Evolutionary conservation across 2,329 filamentous ascomycete species (phyloP), one percentile per base, ranked within the genome.

Genomic region (Chrysoporthe deuterocubensis): DNA sequence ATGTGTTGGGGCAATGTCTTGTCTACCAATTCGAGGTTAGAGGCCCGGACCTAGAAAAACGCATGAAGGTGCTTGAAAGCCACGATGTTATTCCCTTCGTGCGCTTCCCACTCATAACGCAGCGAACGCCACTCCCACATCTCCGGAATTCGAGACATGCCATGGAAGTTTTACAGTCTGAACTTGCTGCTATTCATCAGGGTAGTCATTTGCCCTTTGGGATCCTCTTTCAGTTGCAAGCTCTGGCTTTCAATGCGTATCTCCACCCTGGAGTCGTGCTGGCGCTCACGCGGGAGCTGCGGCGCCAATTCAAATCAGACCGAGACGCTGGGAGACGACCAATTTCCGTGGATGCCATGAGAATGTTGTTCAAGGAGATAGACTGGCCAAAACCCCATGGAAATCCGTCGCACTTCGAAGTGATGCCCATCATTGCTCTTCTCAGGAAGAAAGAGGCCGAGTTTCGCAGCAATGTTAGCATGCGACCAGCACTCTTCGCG

Each of bases 221-320:
- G 0, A 73, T 89, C 0, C 80, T 87, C 6, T 91, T 88, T 72
- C 89, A 92, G 71, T 78, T 92, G 5, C 84, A 90, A 62, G 84
- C 83, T 18, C 77, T 94, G 5, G 87, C 89, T 0, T 81, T 84
- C 72, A 91, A 91, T 71, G 87, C 86, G 32, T 87, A 85, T 65
- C 80, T 93, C 1, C 80, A 87, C 14, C 90, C 91, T 0, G 72
- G 74, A 0, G 84, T 79, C 1, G 85, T 88, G 0, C 59, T 80
- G 0, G 69, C 74, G 1, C 73, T 92, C 5, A 75, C 88, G 1
- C 74, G 78, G 0, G 71, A 79, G 1, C 78, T 91, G 1, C 74
- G 76, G 4, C 52, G 70, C 0, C 70, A 81, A 0, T 76, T 77
- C 4, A 18, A 37, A 1, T 73, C 59, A 54, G 76, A 67, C 26